These are phyloP conservation scores for Stellera chamaejasme DNA, from an alignment of 345 rosid species.

Conservation along the genomic window DNA sequence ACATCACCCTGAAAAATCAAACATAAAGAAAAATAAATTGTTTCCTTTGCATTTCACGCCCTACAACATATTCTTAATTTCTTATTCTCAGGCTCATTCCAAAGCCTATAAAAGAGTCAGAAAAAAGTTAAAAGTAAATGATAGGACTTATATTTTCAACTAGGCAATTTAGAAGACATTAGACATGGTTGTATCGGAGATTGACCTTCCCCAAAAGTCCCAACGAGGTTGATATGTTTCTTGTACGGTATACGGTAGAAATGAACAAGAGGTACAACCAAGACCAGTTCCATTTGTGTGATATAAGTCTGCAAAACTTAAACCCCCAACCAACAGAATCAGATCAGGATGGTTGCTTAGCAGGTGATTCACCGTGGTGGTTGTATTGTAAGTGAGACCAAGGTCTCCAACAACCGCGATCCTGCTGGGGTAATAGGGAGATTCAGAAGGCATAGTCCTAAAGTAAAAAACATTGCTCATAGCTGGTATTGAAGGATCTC, in stretches of 20 bases:
- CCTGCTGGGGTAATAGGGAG: conserved; percentile 51
- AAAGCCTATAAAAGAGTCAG: no score
- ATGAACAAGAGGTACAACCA: conserved; percentile 39
- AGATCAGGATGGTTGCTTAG: conserved; percentile 76
- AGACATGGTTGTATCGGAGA: not conserved
- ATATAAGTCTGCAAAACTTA: conserved; percentile 70
- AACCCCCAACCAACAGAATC: conserved; percentile 66
- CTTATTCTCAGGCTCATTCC: no score
- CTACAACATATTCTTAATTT: no score
- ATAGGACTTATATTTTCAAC: conserved; percentile 1
- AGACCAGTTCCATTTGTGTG: conserved; percentile 49
- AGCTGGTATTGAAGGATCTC: conserved; percentile 54
- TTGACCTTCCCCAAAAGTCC: conserved; percentile 97
- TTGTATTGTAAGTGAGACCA: conserved; percentile 80
- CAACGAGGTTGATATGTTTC: conserved; percentile 94
- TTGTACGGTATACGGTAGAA: conserved; percentile 24
- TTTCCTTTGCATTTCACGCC: not conserved
- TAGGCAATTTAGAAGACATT: not conserved
- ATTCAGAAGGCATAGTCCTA: conserved; percentile 64
- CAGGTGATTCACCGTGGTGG: conserved; percentile 49
- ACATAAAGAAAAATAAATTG: not conserved
- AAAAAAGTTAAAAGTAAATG: not conserved
- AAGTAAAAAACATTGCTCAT: conserved; percentile 44
- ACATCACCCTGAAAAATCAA: no score
- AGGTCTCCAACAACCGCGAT: conserved; percentile 71